Conservation (phyloP, 352 stramenopile species). For the Thraustotheca clavata region DNA sequence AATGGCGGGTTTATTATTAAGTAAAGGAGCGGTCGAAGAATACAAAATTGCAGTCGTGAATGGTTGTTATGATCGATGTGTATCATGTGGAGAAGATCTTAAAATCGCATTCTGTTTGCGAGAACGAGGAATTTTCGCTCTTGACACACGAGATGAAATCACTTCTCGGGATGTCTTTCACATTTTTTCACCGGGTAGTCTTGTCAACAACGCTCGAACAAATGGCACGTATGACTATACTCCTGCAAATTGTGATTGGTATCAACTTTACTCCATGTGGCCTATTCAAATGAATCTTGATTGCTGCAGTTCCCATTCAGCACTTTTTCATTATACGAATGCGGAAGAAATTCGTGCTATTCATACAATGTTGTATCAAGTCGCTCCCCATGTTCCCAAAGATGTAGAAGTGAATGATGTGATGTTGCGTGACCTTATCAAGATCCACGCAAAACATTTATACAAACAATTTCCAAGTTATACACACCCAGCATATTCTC, state of each 20-base stretch:
- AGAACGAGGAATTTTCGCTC: background rate
- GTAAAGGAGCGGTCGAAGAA: slow-evolving; percentile 11
- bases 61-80: slow-evolving; percentile 3
- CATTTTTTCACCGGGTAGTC: slow-evolving; percentile 18
- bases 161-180: background rate
- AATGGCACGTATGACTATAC: slow-evolving; percentile 20
- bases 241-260: slow-evolving; percentile 19
- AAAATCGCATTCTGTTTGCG: slow-evolving; percentile 17
- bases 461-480: slow-evolving; percentile 8
- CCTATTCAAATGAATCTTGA: slow-evolving; percentile 18
- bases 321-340: slow-evolving; percentile 19
- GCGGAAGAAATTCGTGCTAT: slow-evolving; percentile 19
- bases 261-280: slow-evolving; percentile 20
- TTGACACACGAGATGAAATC: slow-evolving; percentile 9
- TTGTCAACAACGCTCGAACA: slow-evolving; percentile 9
- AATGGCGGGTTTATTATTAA: slow-evolving; percentile 17
- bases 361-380: slow-evolving; percentile 9
- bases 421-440: background rate
- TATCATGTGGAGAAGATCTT: slow-evolving; percentile 10
- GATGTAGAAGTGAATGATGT: background rate
- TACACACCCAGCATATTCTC: slow-evolving; percentile 9
- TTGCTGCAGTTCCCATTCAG: slow-evolving; percentile 15
- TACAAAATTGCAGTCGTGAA: background rate
- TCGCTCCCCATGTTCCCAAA: slow-evolving; percentile 6
- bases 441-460: slow-evolving; percentile 11